Conservation (phyloP, 768 basidiomycete species). For the Boletus subcaerulescens region DNA sequence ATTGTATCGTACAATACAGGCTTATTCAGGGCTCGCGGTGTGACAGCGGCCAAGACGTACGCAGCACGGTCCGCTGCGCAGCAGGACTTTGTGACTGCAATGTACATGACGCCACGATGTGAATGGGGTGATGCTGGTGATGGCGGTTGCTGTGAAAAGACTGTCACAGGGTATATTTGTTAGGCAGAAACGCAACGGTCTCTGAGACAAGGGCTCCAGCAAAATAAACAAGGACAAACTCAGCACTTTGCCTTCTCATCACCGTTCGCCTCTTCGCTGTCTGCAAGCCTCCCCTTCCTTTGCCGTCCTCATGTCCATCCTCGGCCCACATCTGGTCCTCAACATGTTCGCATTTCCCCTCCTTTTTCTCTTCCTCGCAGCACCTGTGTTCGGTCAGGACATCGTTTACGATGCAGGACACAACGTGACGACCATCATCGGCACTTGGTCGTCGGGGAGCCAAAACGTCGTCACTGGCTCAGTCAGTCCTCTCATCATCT, state of each 20-base stretch:
- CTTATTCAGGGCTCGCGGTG: too few relatives aligned
- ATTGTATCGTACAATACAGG: too few relatives aligned
- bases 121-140: too few relatives aligned
- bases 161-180: too few relatives aligned
- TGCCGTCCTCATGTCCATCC: background rate
- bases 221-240: conserved; percentile 26
- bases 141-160: too few relatives aligned
- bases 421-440: conserved; percentile 68
- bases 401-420: conserved; percentile 45
- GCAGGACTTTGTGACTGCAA: too few relatives aligned
- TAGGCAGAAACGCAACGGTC: conserved; percentile 3
- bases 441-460: conserved; percentile 87
- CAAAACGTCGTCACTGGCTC: conserved; percentile 74
- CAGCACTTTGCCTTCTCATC: conserved; percentile 14
- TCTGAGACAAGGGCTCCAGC: background rate
- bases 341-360: conserved; percentile 22
- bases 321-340: background rate
- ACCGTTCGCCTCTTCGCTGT: conserved; percentile 17
- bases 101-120: too few relatives aligned
- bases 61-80: too few relatives aligned
- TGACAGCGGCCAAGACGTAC: too few relatives aligned
- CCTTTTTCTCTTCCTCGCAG: conserved; percentile 23
- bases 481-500: conserved; percentile 48
- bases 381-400: conserved; percentile 33
- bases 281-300: background rate